These are phyloP conservation scores for Nadsonia starkeyi-henricii DNA, from an alignment of 1,139 yeast genomes.

Conservation along the genomic window DNA sequence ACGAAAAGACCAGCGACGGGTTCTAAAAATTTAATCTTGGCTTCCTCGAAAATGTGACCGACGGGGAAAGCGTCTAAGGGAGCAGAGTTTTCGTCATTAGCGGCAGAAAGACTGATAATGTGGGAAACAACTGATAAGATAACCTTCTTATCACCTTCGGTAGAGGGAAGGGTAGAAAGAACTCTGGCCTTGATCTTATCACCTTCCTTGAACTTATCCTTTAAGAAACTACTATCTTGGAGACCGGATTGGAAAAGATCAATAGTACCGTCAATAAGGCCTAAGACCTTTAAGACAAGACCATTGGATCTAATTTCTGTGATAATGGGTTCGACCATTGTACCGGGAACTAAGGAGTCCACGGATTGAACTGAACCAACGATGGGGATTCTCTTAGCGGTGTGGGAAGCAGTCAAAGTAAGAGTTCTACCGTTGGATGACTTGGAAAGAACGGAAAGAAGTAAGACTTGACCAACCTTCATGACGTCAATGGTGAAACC, in stretches of 20 bases:
- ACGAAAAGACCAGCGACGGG: slow-evolving; percentile 25
- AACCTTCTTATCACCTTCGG: slow-evolving; percentile 37
- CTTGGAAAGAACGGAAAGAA: slow-evolving; percentile 21
- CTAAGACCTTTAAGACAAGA: slow-evolving; percentile 46
- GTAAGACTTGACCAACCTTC: slow-evolving; percentile 30
- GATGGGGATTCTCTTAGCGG: slow-evolving; percentile 30
- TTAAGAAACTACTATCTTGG: slow-evolving; percentile 33
- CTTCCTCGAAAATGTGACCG: slow-evolving; percentile 54
- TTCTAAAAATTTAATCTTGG: slow-evolving; percentile 43
- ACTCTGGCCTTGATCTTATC: slow-evolving; percentile 56
- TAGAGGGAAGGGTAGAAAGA: slow-evolving; percentile 36
- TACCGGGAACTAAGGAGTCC: slow-evolving; percentile 77
- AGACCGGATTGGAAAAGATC: slow-evolving; percentile 52
- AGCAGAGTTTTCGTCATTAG: slow-evolving; percentile 16
- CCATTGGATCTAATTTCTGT: slow-evolving; percentile 51
- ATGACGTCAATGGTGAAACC: slow-evolving; percentile 22
- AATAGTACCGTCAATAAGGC: slow-evolving; percentile 60
- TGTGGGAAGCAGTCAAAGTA: slow-evolving; percentile 35
- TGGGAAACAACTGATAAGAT: slow-evolving; percentile 53
- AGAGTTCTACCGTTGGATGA: slow-evolving; percentile 43
- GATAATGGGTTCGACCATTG: slow-evolving; percentile 59
- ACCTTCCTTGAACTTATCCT: slow-evolving; percentile 53
- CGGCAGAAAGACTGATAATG: slow-evolving; percentile 23
- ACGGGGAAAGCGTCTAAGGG: slow-evolving; percentile 61
- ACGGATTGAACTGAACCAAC: slow-evolving; percentile 49